phyloP scores from a whole-genome alignment of 2,329 filamentous ascomycete genomes.

The Chalara sp. region DNA sequence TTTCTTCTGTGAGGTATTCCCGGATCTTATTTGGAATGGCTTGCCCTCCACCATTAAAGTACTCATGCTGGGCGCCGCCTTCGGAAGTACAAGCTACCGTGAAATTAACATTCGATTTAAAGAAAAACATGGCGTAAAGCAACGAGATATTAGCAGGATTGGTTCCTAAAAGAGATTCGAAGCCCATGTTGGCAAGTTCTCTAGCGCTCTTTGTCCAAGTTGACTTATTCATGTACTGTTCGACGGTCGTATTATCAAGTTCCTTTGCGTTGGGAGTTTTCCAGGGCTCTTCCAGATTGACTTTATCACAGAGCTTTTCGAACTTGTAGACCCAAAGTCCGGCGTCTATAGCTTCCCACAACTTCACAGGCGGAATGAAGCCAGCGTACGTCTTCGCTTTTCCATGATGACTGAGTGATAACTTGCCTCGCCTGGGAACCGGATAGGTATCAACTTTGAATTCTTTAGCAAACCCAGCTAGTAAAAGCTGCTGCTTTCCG shows the following conservation, averaged over 20 bases:
- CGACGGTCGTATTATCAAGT: not conserved
- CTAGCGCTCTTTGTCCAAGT: not conserved
- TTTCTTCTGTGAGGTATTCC: not conserved
- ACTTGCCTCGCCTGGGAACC: not conserved
- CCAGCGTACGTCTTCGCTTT: not conserved
- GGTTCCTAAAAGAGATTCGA: not conserved
- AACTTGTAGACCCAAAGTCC: not conserved
- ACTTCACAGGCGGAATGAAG: not conserved
- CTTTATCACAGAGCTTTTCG: not conserved
- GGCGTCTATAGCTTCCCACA: not conserved
- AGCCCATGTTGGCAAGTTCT: not conserved
- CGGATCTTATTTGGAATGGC: not conserved
- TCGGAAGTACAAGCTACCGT: not conserved
- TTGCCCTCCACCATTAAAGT: not conserved
- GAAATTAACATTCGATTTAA: not conserved
- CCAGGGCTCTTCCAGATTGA: not conserved
- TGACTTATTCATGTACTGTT: not conserved
- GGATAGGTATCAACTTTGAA: not conserved
- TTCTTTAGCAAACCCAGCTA: not conserved
- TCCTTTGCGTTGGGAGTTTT: not conserved
- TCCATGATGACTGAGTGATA: not conserved
- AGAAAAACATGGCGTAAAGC: not conserved
- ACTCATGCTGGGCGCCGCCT: not conserved
- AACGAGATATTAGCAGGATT: not conserved
- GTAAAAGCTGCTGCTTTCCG: not conserved